Evolutionary conservation across 495 filamentous ascomycete genomes (phyloP).

Genomic region (Niebla homalea): DNA sequence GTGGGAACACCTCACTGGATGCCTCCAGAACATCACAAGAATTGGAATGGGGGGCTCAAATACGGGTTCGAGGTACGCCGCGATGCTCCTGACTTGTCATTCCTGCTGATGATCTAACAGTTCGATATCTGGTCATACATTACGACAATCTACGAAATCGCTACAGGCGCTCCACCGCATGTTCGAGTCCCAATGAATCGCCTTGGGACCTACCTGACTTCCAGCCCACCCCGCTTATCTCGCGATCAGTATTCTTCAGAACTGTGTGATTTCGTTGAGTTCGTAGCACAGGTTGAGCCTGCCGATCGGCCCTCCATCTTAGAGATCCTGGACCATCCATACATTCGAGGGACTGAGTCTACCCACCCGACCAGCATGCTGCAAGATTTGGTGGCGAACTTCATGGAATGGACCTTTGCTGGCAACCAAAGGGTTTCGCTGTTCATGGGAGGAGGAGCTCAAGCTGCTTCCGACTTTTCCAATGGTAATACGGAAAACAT

Average conservation of each 20-base stretch:
- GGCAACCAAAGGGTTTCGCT: slow-evolving; percentile 77
- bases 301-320: slow-evolving; percentile 54
- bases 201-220: slow-evolving; percentile 48
- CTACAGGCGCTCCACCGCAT: slow-evolving; percentile 72
- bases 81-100: background rate
- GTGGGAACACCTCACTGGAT: slow-evolving; percentile 96
- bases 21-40: slow-evolving; percentile 62
- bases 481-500: slow-evolving; percentile 27
- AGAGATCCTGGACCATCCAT: slow-evolving; percentile 33
- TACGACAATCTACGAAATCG: slow-evolving; percentile 81
- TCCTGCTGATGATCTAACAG: slow-evolving; percentile 25
- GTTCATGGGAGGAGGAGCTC: slow-evolving; percentile 63
- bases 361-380: slow-evolving; percentile 55
- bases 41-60: slow-evolving; percentile 25
- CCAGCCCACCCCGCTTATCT: slow-evolving; percentile 50
- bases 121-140: slow-evolving; percentile 96
- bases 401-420: slow-evolving; percentile 71
- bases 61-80: slow-evolving; percentile 43
- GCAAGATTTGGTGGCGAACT: slow-evolving; percentile 63
- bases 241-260: slow-evolving; percentile 45
- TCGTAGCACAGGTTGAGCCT: slow-evolving; percentile 65
- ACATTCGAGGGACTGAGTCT: slow-evolving; percentile 44
- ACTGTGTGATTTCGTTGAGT: slow-evolving; percentile 64
- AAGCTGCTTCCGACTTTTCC: slow-evolving; percentile 38
- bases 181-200: slow-evolving; percentile 36